Evolutionary conservation across 2,329 filamentous ascomycete genomes (phyloP).

Genomic region (Fusarium dlaminii): DNA sequence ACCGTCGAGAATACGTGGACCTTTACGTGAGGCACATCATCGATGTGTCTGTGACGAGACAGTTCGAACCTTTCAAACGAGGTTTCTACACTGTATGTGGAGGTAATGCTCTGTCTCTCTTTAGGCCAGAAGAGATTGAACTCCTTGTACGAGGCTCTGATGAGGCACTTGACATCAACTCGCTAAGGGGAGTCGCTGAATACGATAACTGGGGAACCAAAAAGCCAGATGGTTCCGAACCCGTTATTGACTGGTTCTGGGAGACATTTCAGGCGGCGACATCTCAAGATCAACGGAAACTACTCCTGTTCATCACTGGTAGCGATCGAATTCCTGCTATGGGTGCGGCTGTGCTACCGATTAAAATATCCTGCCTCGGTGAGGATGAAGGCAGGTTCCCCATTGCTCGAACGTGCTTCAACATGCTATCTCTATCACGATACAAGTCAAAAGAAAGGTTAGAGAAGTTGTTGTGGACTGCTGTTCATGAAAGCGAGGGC

Average conservation of each 20-base stretch:
- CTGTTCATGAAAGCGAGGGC: constrained; percentile 89
- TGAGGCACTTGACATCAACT: constrained; percentile 80
- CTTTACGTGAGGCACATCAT: constrained; percentile 83
- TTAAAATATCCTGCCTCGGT: constrained; percentile 80
- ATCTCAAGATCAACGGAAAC: constrained; percentile 75
- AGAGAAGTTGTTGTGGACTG: constrained; percentile 80
- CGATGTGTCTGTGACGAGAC: constrained; percentile 78
- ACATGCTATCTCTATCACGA: constrained; percentile 79
- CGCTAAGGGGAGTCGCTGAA: constrained; percentile 77
- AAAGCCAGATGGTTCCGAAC: constrained; percentile 67
- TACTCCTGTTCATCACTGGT: constrained; percentile 88
- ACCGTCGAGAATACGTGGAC: constrained; percentile 87
- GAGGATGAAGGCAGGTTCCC: constrained; percentile 80
- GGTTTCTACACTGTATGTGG: constrained; percentile 94
- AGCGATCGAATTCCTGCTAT: constrained; percentile 91
- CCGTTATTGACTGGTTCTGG: constrained; percentile 89
- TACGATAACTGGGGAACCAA: constrained; percentile 81
- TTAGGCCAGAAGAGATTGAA: constrained; percentile 91
- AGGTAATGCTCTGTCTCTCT: constrained; percentile 86
- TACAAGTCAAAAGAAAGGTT: constrained; percentile 74
- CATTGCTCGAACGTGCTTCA: constrained; percentile 91
- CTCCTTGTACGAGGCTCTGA: constrained; percentile 86
- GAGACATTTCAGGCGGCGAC: constrained; percentile 75
- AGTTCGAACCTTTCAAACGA: constrained; percentile 93
- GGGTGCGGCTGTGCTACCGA: constrained; percentile 80